These are phyloP conservation scores for Zangia roseola DNA, from an alignment of 768 basidiomycete species.

Conservation along the genomic window DNA sequence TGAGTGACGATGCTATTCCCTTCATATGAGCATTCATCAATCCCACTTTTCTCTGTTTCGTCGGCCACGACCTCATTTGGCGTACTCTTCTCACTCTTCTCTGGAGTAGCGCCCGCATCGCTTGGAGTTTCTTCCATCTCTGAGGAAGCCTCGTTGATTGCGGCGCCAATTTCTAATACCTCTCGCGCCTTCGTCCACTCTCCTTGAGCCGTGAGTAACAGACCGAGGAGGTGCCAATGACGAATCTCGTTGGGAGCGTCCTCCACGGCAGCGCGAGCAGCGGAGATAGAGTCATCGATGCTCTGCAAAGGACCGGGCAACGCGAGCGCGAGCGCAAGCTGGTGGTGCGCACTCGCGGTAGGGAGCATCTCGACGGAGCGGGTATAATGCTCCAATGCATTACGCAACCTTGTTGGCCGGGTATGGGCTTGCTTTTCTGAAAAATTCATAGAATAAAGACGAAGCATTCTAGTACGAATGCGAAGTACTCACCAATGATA, in stretches of 20 bases:
- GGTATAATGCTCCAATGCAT: conserved; percentile 52
- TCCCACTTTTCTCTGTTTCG: conserved; percentile 11
- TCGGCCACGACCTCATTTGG: neutral
- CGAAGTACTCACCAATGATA: conserved; percentile 50
- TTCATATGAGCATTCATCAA: neutral
- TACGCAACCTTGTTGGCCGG: conserved; percentile 56
- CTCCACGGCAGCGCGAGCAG: conserved; percentile 74
- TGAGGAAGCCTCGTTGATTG: conserved; percentile 44
- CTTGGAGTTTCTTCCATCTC: conserved; percentile 35
- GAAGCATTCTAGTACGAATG: neutral
- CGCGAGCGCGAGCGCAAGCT: conserved; percentile 74
- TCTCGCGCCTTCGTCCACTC: conserved; percentile 77
- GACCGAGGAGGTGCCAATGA: conserved; percentile 89
- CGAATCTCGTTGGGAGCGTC: conserved; percentile 59
- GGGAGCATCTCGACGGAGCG: conserved; percentile 48
- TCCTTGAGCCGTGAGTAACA: conserved; percentile 74
- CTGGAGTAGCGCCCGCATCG: conserved; percentile 17
- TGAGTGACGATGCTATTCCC: neutral
- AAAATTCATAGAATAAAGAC: neutral
- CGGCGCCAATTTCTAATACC: conserved; percentile 76
- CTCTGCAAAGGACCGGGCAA: conserved; percentile 64
- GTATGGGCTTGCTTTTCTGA: conserved; percentile 66
- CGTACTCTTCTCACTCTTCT: conserved; percentile 7
- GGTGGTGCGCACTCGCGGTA: conserved; percentile 64
- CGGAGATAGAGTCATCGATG: conserved; percentile 61